These are phyloP conservation scores for Penicillium paneum DNA, from an alignment of 2,329 filamentous ascomycete genomes.

Conservation along the genomic window DNA sequence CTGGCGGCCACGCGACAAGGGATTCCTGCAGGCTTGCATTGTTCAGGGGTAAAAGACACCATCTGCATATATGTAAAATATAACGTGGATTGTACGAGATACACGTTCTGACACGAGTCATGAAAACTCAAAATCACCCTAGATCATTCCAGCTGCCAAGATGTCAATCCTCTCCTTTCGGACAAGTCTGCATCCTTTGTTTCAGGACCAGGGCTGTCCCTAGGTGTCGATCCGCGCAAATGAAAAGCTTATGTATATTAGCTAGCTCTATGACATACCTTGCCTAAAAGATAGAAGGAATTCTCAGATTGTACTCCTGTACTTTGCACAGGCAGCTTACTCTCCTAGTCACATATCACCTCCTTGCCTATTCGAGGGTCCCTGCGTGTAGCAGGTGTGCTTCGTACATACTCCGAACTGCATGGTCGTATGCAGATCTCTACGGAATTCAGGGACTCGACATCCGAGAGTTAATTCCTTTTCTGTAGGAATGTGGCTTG, in stretches of 20 bases:
- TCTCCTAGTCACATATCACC: not conserved
- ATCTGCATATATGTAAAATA: not conserved
- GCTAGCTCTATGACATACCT: slow-evolving; percentile 1
- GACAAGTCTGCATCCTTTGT: not conserved
- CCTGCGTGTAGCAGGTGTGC: slow-evolving; percentile 5
- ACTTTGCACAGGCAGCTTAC: not conserved
- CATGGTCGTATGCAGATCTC: slow-evolving; percentile 10
- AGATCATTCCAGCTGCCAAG: not conserved
- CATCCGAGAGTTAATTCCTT: slow-evolving; percentile 3
- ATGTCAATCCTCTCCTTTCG: not conserved
- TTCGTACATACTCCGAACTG: slow-evolving; percentile 2
- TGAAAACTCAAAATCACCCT: not conserved
- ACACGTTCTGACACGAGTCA: slow-evolving; percentile 1
- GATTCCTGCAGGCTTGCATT: slow-evolving; percentile 16
- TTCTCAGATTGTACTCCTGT: not conserved
- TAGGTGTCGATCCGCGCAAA: not conserved
- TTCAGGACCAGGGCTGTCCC: not conserved
- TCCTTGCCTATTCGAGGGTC: slow-evolving; percentile 8
- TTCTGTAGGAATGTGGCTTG: slow-evolving; percentile 15
- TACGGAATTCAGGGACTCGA: slow-evolving; percentile 5
- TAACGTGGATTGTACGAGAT: not conserved
- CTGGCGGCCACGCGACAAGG: slow-evolving; percentile 30
- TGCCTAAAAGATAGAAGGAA: not conserved
- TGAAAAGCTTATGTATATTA: not conserved
- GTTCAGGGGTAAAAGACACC: slow-evolving; percentile 4